Percentiles rank a stretch among this genome's conserved stretches.
phyloP scores from a whole-genome alignment of 257 asterid genomes.

The Scutellaria barbata region DNA sequence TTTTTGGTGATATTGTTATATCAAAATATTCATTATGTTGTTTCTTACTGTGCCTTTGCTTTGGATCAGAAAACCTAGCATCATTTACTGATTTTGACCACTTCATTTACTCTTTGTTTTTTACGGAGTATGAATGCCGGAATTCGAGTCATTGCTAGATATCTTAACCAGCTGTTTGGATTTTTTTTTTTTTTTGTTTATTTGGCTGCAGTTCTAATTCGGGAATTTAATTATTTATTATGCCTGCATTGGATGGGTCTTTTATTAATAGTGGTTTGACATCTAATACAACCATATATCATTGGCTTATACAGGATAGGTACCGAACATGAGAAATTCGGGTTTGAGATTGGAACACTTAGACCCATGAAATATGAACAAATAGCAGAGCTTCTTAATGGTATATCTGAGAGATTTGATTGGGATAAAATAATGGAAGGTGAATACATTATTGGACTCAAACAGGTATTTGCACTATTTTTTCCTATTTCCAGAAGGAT shows the following conservation, averaged over 20 bases:
- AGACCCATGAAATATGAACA: slow-evolving; percentile 91
- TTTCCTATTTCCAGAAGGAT: slow-evolving; percentile 7
- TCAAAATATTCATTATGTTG: neutral
- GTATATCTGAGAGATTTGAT: slow-evolving; percentile 95
- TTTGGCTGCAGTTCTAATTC: slow-evolving; percentile 16
- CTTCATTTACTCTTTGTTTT: slow-evolving; percentile 22
- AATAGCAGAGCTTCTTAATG: slow-evolving; percentile 79
- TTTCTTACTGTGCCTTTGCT: slow-evolving; percentile 16
- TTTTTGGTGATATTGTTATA: slow-evolving; percentile 11
- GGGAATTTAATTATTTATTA: neutral
- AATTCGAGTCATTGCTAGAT: slow-evolving; percentile 21
- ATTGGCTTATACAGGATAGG: slow-evolving; percentile 74
- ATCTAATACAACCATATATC: slow-evolving; percentile 19
- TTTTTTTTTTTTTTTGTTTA: slow-evolving; percentile 19
- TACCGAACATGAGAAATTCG: slow-evolving; percentile 97
- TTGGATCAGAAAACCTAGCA: slow-evolving; percentile 9
- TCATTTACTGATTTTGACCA: slow-evolving; percentile 13
- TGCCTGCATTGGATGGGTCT: slow-evolving; percentile 22
- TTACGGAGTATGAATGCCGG: slow-evolving; percentile 11
- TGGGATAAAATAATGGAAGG: slow-evolving; percentile 99
- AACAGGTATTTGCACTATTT: slow-evolving; percentile 60
- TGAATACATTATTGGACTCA: slow-evolving; percentile 85
- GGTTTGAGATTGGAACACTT: slow-evolving; percentile 78
- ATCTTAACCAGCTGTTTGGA: slow-evolving; percentile 18
- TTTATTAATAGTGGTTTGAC: slow-evolving; percentile 11